Evolutionary conservation across 73 alveolate genomes (phyloP).

Genomic region (Effrenium voratum): DNA sequence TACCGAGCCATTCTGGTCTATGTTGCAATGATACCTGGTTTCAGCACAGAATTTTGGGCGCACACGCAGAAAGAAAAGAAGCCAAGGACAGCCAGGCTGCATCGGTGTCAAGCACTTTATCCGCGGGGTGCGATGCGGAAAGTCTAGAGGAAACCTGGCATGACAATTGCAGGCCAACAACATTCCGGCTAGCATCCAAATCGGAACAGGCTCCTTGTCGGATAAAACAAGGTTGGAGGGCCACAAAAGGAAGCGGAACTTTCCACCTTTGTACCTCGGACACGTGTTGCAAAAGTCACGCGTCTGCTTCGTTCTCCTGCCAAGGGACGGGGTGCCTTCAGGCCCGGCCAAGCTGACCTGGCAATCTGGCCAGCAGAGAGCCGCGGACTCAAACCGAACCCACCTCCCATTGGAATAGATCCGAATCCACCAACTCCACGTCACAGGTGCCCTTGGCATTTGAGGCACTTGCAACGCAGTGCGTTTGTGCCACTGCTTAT

Average conservation of each 20-base stretch:
- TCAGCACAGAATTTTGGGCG: too few relatives aligned
- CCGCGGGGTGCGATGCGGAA: constrained; percentile 23
- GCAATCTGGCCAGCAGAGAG: neutral
- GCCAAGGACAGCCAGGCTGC: neutral
- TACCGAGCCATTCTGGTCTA: constrained; percentile 46
- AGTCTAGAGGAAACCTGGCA: constrained; percentile 51
- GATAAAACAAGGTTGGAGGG: neutral
- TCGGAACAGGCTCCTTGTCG: neutral
- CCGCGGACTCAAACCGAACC: neutral
- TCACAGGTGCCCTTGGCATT: constrained; percentile 91
- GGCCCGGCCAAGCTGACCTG: constrained; percentile 72
- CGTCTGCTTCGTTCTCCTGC: neutral
- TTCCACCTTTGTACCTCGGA: constrained; percentile 77
- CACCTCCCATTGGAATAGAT: constrained; percentile 89
- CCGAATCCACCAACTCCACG: constrained; percentile 63
- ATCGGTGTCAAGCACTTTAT: constrained; percentile 83
- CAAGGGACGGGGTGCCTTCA: constrained; percentile 55
- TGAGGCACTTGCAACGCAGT: too few relatives aligned
- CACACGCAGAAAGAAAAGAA: neutral
- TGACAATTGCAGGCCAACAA: neutral
- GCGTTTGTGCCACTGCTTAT: neutral
- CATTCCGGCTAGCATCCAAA: too few relatives aligned
- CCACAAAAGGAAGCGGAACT: constrained; percentile 55
- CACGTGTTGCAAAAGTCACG: neutral
- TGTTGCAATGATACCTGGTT: constrained; percentile 82